Base-by-base conservation (phyloP, 2,329 filamentous ascomycete species). In the Byssothecium circinans region DNA sequence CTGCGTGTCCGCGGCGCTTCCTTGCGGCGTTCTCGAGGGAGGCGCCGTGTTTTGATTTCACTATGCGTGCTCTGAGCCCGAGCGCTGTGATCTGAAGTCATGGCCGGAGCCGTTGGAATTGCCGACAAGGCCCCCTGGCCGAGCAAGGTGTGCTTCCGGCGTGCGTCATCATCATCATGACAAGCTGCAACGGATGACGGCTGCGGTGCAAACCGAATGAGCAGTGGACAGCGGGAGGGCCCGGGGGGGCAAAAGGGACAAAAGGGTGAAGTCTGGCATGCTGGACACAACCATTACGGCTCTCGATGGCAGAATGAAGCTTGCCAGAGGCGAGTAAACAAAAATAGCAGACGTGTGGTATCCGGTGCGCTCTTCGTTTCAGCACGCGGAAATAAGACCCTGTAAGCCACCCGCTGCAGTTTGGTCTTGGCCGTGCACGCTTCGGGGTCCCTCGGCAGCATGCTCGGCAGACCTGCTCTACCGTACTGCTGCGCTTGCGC, bases 301-400 rank as follows among this genome's bases (percentile, higher is more conserved):
- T n/a, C n/a, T n/a, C n/a, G n/a, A n/a, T n/a, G n/a, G n/a, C n/a
- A n/a, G n/a, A n/a, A n/a, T n/a, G n/a, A n/a, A n/a, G n/a, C n/a
- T n/a, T n/a, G n/a, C n/a, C n/a, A n/a, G n/a, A n/a, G n/a, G n/a
- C n/a, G n/a, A n/a, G 40, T 18, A 25, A 5, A 6, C 23, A 25
- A 25, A 10, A 25, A 25, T 25, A 25, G 23, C 23, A 25, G 23
- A 25, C 10, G 23, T 5, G 23, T 5, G 10, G 45, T 18, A 41
- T 33, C 22, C 32, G 39, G 55, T 45, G 52, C 48, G 6, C 29
- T 47, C 47, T 45, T 50, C 34, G 49, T 54, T 57, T 54, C 49
- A 53, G 56, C 30, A 44, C 42, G 29, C 59, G 56, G 56, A 57
- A 54, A 62, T 56, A 56, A 54, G 15, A 38, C 46, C 43, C 41